phyloP scores from a whole-genome alignment of 345 rosid genomes.

The Theobroma cacao region DNA sequence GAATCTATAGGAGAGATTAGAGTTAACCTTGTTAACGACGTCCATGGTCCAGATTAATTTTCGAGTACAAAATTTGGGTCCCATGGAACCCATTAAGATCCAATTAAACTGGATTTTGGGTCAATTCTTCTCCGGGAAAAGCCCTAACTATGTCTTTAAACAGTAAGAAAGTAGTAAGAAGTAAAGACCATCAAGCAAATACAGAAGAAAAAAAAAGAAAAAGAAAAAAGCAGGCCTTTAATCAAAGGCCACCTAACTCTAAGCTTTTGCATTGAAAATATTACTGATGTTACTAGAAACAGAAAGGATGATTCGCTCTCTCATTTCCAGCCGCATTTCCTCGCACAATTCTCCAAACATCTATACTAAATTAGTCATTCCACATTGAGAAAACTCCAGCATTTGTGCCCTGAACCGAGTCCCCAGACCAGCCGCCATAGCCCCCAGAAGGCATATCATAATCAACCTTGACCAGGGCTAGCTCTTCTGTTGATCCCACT shows the following conservation, averaged over 20 bases:
- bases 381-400: slow-evolving; percentile 83
- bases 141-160: not conserved
- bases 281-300: not conserved
- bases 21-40: no score
- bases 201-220: not conserved
- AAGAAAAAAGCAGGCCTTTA: not conserved
- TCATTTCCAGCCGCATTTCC: not conserved
- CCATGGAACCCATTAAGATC: not conserved
- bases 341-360: not conserved
- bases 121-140: not conserved
- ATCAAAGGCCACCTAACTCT: not conserved
- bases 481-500: slow-evolving; percentile 52
- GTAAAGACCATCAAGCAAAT: not conserved
- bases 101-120: not conserved
- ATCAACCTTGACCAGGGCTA: slow-evolving; percentile 72
- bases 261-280: not conserved
- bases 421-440: slow-evolving; percentile 72
- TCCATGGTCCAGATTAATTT: no score
- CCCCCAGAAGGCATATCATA: slow-evolving; percentile 73
- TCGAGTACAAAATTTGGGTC: slow-evolving; percentile 5
- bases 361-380: slow-evolving; percentile 48
- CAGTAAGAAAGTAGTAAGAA: not conserved
- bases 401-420: slow-evolving; percentile 71
- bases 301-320: not conserved
- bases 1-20: no score